These are phyloP conservation scores for Phytophthora nicotianae DNA, from an alignment of 352 stramenopile genomes.

Conservation along the genomic window DNA sequence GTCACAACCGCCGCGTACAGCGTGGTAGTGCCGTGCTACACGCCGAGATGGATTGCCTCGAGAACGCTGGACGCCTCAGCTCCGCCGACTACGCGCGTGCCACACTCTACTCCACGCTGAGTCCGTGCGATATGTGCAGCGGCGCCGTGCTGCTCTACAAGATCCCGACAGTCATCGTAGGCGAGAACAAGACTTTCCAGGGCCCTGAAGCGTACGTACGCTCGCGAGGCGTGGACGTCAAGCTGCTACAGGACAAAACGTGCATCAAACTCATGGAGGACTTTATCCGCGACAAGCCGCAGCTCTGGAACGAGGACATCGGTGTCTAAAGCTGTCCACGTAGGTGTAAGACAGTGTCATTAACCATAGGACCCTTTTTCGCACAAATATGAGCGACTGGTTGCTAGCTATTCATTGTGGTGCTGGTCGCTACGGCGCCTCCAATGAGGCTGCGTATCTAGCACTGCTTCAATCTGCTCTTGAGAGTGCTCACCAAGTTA, in stretches of 20 bases:
- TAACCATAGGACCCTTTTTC: not conserved
- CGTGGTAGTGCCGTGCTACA: slow-evolving; percentile 42
- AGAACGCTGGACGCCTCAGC: slow-evolving; percentile 38
- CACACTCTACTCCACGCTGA: slow-evolving; percentile 53
- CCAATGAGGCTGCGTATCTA: slow-evolving; percentile 46
- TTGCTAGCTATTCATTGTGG: slow-evolving; percentile 69
- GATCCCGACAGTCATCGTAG: slow-evolving; percentile 49
- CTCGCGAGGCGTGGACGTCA: slow-evolving; percentile 38
- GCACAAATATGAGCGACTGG: slow-evolving; percentile 40
- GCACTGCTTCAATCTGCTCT: slow-evolving; percentile 48
- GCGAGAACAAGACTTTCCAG: slow-evolving; percentile 51
- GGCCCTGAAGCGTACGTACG: slow-evolving; percentile 42
- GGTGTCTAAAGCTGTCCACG: slow-evolving; percentile 20
- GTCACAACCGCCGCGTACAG: slow-evolving; percentile 50
- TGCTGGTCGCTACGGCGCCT: slow-evolving; percentile 47
- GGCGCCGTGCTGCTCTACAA: slow-evolving; percentile 52
- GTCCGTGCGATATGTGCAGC: slow-evolving; percentile 50
- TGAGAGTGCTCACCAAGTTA: slow-evolving; percentile 13
- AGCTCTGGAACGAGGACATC: slow-evolving; percentile 44
- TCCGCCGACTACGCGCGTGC: slow-evolving; percentile 39
- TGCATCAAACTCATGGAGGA: slow-evolving; percentile 47
- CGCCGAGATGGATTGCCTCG: slow-evolving; percentile 51
- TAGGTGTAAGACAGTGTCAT: not conserved
- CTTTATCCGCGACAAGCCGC: slow-evolving; percentile 37
- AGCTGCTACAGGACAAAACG: slow-evolving; percentile 35